Evolutionary conservation across 139 green algal genomes (phyloP).

Genomic region (Coelastrella sp.): DNA sequence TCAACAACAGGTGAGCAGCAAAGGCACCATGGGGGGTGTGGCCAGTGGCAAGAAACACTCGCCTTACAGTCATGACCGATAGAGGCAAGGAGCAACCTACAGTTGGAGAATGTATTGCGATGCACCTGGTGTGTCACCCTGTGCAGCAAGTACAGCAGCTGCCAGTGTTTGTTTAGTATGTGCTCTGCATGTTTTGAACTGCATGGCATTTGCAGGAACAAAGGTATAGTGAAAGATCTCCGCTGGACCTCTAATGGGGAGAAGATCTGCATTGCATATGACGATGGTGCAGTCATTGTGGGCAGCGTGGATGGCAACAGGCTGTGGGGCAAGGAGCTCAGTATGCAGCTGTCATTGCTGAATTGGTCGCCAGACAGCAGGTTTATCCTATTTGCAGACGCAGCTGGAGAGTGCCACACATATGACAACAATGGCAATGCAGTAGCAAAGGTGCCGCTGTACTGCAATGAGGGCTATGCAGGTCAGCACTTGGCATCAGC

Average conservation of each 20-base stretch:
- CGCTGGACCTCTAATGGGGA: slow-evolving; percentile 82
- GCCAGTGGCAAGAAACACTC: too few relatives aligned
- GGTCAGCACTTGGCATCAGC: slow-evolving; percentile 35
- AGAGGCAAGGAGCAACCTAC: too few relatives aligned
- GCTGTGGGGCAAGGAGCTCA: slow-evolving; percentile 82
- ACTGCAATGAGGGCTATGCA: slow-evolving; percentile 73
- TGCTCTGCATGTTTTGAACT: neutral
- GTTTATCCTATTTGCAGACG: slow-evolving; percentile 71
- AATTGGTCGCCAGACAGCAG: slow-evolving; percentile 80
- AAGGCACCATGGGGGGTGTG: neutral
- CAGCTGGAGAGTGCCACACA: slow-evolving; percentile 74
- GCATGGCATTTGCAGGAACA: slow-evolving; percentile 70
- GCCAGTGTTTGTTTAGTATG: neutral
- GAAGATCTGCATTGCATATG: slow-evolving; percentile 90
- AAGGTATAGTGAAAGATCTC: slow-evolving; percentile 84
- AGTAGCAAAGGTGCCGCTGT: slow-evolving; percentile 77
- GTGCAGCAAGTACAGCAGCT: neutral
- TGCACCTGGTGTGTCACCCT: too few relatives aligned
- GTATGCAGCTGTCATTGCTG: slow-evolving; percentile 71
- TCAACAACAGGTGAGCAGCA: slow-evolving; percentile 84
- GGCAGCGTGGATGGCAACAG: slow-evolving; percentile 84
- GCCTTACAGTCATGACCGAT: too few relatives aligned
- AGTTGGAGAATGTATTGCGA: too few relatives aligned
- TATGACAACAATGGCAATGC: slow-evolving; percentile 85
- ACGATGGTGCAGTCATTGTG: slow-evolving; percentile 89